Conservation (phyloP, 2,329 filamentous ascomycete genomes). For the Colletotrichum sp. region DNA sequence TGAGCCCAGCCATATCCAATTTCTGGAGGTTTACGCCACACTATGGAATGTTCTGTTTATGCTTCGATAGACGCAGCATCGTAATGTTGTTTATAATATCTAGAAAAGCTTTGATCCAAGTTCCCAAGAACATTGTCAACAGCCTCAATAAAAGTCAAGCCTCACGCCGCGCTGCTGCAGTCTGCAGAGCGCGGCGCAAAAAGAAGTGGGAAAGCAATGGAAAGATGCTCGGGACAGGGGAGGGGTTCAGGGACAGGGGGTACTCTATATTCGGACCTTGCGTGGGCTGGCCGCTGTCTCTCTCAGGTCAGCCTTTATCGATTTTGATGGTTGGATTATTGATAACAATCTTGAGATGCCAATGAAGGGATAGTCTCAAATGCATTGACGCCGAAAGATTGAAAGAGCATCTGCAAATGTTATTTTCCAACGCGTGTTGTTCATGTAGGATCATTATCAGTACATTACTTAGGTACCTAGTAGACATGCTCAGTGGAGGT, state of each 20-base stretch:
- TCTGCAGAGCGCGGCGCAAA: background rate
- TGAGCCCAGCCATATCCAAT: background rate
- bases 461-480: background rate
- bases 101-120: background rate
- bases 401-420: background rate
- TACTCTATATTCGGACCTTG: constrained; percentile 15
- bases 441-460: background rate
- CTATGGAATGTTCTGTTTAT: fast-evolving
- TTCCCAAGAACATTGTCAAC: background rate
- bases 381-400: background rate
- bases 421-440: background rate
- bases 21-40: background rate
- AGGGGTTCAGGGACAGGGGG: background rate
- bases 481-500: background rate
- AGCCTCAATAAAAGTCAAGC: background rate
- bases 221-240: background rate
- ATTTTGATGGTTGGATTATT: background rate
- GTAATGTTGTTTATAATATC: background rate
- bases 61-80: background rate
- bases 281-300: background rate
- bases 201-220: background rate
- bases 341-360: background rate
- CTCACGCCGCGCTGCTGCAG: background rate
- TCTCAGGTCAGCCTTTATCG: background rate
- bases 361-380: background rate